Evolutionary conservation across 2,329 filamentous ascomycete species (phyloP), one percentile per base, ranked within the genome.

Genomic region (Fusarium setosum): DNA sequence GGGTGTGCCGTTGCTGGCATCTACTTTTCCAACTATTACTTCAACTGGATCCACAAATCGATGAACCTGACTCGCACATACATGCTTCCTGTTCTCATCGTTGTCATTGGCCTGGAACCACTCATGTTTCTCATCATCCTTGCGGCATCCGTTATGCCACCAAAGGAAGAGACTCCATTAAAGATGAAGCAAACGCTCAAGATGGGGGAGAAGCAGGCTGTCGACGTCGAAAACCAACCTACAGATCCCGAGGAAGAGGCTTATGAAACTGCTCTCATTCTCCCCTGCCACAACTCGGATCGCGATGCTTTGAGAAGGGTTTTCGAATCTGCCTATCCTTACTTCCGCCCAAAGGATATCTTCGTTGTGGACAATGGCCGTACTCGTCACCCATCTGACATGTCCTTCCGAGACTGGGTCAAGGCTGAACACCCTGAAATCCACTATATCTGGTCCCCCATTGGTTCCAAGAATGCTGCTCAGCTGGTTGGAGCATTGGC

Each of bases 381-480:
- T 18, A 50, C 44, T 11, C 31, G 57, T 13, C 21, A 60, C 31
- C 57, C 57, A 15, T 50, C 56, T 10, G 57, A 56, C 13, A 35
- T 60, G n/a, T 56, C 37, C 10, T 60, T 60, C 44, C 38, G 57
- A 26, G 51, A 60, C 13, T 60, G 57, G 57, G 44, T 56, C 44
- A 60, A 55, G 37, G 55, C 57, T 9, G 51, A 56, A 17, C 51
- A 60, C 23, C 44, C 57, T 15, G 45, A 51, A 20, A 60, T 60
- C 51, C 37, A 60, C 24, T 60, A 60, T 44, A 60, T 60, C 40
- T 60, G 57, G 57, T 48, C 57, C 10, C 57, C 57, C 23, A 60
- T 60, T 11, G 57, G 57, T 13, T 60, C 57, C 11, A 60, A 60
- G 51, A 60, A 60, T 26, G 50, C 57, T n/a, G 57, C 57, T 7